Evolutionary conservation across 371 early-diverging fungal genomes (phyloP), one percentile per base, ranked within the genome.

Genomic region (Cokeromyces recurvatus): DNA sequence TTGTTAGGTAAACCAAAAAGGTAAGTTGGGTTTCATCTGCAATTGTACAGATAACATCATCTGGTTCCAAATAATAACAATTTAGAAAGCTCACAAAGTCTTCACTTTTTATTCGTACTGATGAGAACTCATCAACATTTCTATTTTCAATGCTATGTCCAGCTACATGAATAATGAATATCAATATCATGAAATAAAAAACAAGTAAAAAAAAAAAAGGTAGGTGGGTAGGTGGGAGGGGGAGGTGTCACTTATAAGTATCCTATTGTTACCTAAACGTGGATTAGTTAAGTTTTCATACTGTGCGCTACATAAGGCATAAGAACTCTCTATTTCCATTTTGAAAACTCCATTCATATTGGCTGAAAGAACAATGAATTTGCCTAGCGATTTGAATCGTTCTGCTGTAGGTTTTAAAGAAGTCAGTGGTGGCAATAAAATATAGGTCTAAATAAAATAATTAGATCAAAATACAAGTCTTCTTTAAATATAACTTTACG

Each of bases 51-150:
- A 85, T 66, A 9, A 77, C 72, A 41, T 81, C 58, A 20, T 62
- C 57, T 17, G 85, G 85, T 32, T 72, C 72, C 14, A 83, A 45
- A 25, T 67, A 63, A 50, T 77, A 62, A 44, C 78, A 64, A 12
- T 71, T 76, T 21, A 81, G 45, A 50, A 82, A 82, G 22, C 68
- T 72, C 42, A 70, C 65, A 38, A 85, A 78, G 46, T 83, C 81
- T 6, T 79, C 71, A 25, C 74, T 72, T 23, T 66, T 63, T 7
- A 81, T 61, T 2, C 68, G 51, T 3, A 68, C 80, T 5, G 66
- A 50, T 2, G 71, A 76, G 57, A 77, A 78, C 2, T 35, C 29
- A 19, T 43, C 42, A 0, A 21, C 22, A 4, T 70, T 56, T 11
- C 54, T 34, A 4, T 34, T 22, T 6, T 48, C 24, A 11, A 25